Conservation (phyloP, 1,139 yeast species). For the Yamadazyma spencermartinsiae region DNA sequence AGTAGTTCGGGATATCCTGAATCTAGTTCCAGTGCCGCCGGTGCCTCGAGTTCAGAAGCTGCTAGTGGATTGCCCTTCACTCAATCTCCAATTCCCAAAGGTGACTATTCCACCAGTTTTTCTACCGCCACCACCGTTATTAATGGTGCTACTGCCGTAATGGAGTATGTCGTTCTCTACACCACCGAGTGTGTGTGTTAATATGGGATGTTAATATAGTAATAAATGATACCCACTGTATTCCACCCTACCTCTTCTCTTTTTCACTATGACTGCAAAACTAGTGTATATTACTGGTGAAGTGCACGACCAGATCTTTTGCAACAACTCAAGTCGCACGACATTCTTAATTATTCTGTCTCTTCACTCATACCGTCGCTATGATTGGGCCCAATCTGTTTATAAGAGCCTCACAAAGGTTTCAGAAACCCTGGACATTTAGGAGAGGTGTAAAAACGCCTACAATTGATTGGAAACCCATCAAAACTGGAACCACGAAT, state of each 20-base stretch:
- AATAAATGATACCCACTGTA: not conserved
- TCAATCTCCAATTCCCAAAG: conserved; percentile 20
- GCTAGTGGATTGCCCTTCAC: conserved; percentile 6
- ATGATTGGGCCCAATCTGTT: not conserved
- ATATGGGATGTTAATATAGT: not conserved
- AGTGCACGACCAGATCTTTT: too few relatives aligned
- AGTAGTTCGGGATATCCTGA: conserved; percentile 7
- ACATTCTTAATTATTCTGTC: too few relatives aligned
- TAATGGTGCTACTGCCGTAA: conserved; percentile 30
- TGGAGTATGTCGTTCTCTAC: conserved; percentile 33
- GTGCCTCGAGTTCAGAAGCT: conserved; percentile 4
- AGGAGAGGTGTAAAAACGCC: conserved; percentile 55
- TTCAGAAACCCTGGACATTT: conserved; percentile 5
- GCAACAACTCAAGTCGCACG: too few relatives aligned
- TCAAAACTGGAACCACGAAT: conserved; percentile 52
- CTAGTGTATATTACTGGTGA: too few relatives aligned
- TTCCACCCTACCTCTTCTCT: not conserved
- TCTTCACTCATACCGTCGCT: not conserved
- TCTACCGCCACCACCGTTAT: conserved; percentile 24
- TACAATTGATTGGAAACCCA: conserved; percentile 82
- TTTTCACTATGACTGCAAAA: not conserved
- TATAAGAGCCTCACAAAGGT: too few relatives aligned
- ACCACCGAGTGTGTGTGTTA: conserved; percentile 24
- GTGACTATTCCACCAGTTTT: conserved; percentile 27
- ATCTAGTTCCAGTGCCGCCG: conserved; percentile 10